Evolutionary conservation across 2,329 filamentous ascomycete species (phyloP).

Genomic region (Tolypocladium endophyticum): DNA sequence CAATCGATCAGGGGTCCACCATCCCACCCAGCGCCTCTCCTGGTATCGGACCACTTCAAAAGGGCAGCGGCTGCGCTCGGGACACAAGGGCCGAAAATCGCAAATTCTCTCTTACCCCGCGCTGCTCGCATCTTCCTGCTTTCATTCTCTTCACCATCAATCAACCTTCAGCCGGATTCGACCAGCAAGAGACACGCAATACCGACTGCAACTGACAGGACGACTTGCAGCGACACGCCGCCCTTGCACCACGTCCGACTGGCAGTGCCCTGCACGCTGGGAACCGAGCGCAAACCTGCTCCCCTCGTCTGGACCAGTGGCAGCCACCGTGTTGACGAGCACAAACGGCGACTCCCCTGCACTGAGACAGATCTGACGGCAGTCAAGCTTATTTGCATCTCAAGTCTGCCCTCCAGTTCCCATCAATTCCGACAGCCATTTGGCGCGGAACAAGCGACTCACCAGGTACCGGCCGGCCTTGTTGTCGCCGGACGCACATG

Average conservation of each 20-base stretch:
- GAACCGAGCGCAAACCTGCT: neutral
- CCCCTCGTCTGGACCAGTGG: neutral
- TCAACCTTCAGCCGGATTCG: neutral
- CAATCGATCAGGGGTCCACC: constrained; percentile 29
- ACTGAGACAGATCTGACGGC: neutral
- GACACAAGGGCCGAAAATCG: neutral
- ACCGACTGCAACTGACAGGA: neutral
- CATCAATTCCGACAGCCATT: neutral
- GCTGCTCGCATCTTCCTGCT: neutral
- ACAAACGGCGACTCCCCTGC: neutral
- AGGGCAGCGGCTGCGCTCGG: constrained; percentile 3
- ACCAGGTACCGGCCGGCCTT: neutral
- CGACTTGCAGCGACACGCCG: neutral
- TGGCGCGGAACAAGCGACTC: neutral
- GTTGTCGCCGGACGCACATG: constrained; percentile 2
- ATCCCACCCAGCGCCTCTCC: constrained; percentile 16
- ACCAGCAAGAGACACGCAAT: neutral
- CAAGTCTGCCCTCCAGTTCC: neutral
- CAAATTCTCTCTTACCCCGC: constrained; percentile 1
- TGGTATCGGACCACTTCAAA: constrained; percentile 20
- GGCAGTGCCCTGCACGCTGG: neutral
- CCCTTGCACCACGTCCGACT: no score
- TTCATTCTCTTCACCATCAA: neutral
- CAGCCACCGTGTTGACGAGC: neutral
- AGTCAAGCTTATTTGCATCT: neutral